phyloP scores from a whole-genome alignment of 768 basidiomycete species.

The Psilocybe tampanensis region DNA sequence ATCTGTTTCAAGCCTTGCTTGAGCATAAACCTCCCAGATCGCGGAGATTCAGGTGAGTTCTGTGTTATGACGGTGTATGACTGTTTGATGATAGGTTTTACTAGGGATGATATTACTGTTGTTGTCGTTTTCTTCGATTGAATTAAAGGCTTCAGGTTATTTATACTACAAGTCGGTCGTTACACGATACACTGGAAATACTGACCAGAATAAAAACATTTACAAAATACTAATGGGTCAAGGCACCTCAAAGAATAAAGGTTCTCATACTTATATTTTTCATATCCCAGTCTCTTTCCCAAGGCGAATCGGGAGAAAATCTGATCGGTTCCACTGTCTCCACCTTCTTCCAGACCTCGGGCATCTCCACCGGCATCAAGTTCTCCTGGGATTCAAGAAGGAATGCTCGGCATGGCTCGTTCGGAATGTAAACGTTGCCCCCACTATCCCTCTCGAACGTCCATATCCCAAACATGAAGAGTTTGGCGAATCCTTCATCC shows the following conservation, averaged over 20 bases:
- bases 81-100: background rate
- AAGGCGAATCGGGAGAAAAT: conserved; percentile 7
- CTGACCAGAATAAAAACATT: background rate
- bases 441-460: conserved; percentile 10
- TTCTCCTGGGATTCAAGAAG: conserved; percentile 3
- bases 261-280: conserved; percentile 2
- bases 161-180: background rate
- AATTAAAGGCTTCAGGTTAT: background rate
- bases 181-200: background rate
- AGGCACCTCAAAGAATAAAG: conserved; percentile 1
- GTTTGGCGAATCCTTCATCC: conserved; percentile 3
- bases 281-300: conserved; percentile 9
- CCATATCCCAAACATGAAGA: conserved; percentile 16
- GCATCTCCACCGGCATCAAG: conserved; percentile 6
- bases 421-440: conserved; percentile 4
- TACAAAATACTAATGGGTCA: background rate
- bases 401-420: conserved; percentile 1
- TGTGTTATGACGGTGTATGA: background rate
- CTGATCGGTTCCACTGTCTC: conserved; percentile 5
- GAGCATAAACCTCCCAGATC: conserved; percentile 37
- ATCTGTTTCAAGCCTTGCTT: conserved; percentile 42
- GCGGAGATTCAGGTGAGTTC: conserved; percentile 38
- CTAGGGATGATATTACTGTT: conserved; percentile 30
- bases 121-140: conserved; percentile 30
- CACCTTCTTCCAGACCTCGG: conserved; percentile 4